These are phyloP conservation scores for Evernia prunastri DNA, from an alignment of 495 filamentous ascomycete species.

Conservation along the genomic window DNA sequence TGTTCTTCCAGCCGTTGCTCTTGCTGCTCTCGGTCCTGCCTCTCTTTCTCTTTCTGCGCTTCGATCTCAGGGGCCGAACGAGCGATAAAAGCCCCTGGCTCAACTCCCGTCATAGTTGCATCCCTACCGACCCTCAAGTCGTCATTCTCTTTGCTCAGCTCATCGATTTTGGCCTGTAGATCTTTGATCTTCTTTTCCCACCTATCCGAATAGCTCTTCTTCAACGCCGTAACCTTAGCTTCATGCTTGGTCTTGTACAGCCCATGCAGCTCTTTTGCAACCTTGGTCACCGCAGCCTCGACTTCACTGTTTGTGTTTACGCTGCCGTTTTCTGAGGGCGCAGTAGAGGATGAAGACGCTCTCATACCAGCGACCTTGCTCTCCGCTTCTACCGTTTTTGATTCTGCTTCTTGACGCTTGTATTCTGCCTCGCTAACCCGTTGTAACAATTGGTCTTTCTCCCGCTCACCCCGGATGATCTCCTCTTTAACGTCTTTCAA, in stretches of 20 bases:
- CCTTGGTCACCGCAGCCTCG: slow-evolving; percentile 85
- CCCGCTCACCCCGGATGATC: slow-evolving; percentile 65
- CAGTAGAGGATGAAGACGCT: slow-evolving; percentile 20
- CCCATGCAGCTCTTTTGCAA: slow-evolving; percentile 79
- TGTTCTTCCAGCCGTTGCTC: slow-evolving; percentile 40
- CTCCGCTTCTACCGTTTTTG: slow-evolving; percentile 56
- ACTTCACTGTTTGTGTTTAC: slow-evolving; percentile 49
- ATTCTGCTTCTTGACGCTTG: slow-evolving; percentile 54
- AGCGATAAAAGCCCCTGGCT: slow-evolving; percentile 36
- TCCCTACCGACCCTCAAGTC: slow-evolving; percentile 60
- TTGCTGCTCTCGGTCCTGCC: slow-evolving; percentile 40
- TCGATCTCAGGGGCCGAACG: slow-evolving; percentile 9
- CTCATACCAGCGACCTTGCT: slow-evolving; percentile 64
- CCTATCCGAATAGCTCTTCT: slow-evolving; percentile 86
- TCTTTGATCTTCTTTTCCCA: slow-evolving; percentile 80
- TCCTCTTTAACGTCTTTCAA: slow-evolving; percentile 74
- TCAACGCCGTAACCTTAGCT: slow-evolving; percentile 85
- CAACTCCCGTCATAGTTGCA: slow-evolving; percentile 55
- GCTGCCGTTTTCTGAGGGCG: slow-evolving; percentile 19
- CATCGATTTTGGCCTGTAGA: slow-evolving; percentile 62
- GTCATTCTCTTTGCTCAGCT: slow-evolving; percentile 64
- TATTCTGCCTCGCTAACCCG: slow-evolving; percentile 71
- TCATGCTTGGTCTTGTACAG: slow-evolving; percentile 98
- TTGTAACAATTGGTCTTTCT: slow-evolving; percentile 64
- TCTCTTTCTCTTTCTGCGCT: slow-evolving; percentile 24